These are phyloP conservation scores for Pseudohyphozyma bogoriensis DNA, from an alignment of 768 basidiomycete species.

Conservation along the genomic window DNA sequence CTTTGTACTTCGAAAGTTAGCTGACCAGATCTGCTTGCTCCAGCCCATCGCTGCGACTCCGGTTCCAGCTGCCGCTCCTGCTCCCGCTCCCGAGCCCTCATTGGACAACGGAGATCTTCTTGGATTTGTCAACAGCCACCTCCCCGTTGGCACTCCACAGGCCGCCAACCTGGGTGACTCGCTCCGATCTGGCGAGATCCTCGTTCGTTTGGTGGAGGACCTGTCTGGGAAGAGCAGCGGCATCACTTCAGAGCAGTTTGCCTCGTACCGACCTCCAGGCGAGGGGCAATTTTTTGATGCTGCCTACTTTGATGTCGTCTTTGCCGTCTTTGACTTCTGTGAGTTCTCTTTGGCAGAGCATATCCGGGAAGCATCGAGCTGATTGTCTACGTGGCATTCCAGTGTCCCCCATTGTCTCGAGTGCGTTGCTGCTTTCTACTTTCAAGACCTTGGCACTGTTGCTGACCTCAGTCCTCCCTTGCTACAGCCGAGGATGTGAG, in stretches of 20 bases:
- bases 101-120: conserved; percentile 51
- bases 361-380: conserved; percentile 40
- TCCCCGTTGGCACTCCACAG: conserved; percentile 52
- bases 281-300: conserved; percentile 13
- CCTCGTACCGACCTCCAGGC: conserved; percentile 10
- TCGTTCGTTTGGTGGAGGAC: conserved; percentile 71
- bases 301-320: conserved; percentile 18
- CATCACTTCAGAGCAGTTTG: conserved; percentile 24
- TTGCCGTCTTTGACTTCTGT: conserved; percentile 10
- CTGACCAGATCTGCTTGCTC: no score
- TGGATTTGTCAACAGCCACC: conserved; percentile 78
- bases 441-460: conserved; percentile 70
- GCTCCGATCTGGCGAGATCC: conserved; percentile 53
- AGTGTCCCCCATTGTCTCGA: conserved; percentile 58
- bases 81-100: no score
- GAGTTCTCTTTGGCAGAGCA: no score
- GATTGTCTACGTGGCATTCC: conserved; percentile 31
- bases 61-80: no score
- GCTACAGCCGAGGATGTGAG: conserved; percentile 74
- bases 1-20: background rate
- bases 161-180: conserved; percentile 41
- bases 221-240: conserved; percentile 33
- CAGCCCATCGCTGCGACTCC: no score
- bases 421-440: conserved; percentile 62
- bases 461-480: background rate